Conservation (phyloP, 306 rosid genomes). For the Chamaecrista fasciculata region DNA sequence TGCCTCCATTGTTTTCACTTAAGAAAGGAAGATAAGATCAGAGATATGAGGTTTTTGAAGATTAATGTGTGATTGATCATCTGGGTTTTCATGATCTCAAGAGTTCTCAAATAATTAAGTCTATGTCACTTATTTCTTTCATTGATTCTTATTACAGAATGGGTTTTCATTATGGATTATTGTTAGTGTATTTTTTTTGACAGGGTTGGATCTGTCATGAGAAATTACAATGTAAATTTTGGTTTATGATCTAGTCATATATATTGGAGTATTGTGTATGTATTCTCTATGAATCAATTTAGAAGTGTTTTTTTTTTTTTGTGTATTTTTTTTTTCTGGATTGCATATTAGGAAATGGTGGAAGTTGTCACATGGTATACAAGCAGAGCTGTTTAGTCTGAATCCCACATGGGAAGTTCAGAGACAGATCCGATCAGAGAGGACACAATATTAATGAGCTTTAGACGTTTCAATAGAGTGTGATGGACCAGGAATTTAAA, state of each 20-base stretch:
- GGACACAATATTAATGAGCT: conserved; percentile 18
- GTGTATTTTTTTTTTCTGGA: neutral
- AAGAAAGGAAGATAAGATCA: conserved; percentile 71
- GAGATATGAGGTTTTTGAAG: conserved; percentile 55
- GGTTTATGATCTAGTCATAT: conserved; percentile 54
- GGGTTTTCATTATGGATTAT: conserved; percentile 45
- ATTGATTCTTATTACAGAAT: conserved; percentile 13
- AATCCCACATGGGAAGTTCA: conserved; percentile 46
- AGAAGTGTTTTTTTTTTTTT: neutral
- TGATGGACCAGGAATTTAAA: neutral
- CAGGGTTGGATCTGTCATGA: conserved; percentile 63
- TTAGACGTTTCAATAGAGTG: neutral
- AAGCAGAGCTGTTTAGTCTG: conserved; percentile 34
- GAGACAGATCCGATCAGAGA: conserved; percentile 34
- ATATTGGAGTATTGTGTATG: conserved; percentile 38
- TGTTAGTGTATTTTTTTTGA: no score
- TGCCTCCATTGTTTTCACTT: conserved; percentile 88
- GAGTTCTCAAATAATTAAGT: conserved; percentile 44
- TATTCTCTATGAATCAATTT: conserved; percentile 25
- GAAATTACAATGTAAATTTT: conserved; percentile 70
- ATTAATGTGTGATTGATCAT: no score
- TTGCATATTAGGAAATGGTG: conserved; percentile 1
- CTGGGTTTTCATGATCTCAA: conserved; percentile 15
- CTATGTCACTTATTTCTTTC: conserved; percentile 29
- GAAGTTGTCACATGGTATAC: conserved; percentile 36